Conservation (phyloP, 2,329 filamentous ascomycete species). For the Fusarium marasasianum region DNA sequence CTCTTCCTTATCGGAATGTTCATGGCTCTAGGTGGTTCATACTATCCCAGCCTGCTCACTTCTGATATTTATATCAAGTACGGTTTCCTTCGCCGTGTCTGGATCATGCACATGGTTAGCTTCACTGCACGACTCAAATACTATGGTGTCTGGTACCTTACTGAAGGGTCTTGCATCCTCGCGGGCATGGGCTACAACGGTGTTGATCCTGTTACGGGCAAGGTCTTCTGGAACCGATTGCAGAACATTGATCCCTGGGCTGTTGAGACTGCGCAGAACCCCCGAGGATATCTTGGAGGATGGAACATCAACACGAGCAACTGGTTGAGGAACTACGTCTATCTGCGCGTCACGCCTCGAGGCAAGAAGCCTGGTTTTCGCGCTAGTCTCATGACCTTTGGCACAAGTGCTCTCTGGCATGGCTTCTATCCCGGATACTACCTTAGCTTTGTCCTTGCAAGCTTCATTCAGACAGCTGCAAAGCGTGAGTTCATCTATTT, state of each 20-base stretch:
- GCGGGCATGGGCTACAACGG: conserved; percentile 95
- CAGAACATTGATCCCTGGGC: conserved; percentile 88
- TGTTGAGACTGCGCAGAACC: conserved; percentile 92
- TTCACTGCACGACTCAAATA: conserved; percentile 89
- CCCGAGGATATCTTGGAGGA: conserved; percentile 86
- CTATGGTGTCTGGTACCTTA: conserved; percentile 94
- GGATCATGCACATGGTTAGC: conserved; percentile 84
- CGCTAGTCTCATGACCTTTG: conserved; percentile 92
- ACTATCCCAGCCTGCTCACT: conserved; percentile 70
- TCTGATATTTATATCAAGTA: conserved; percentile 73
- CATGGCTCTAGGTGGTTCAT: conserved; percentile 75
- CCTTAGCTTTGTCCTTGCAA: conserved; percentile 86
- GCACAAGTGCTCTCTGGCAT: conserved; percentile 96
- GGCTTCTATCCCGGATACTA: conserved; percentile 99
- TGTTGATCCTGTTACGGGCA: conserved; percentile 83
- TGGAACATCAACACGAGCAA: conserved; percentile 99
- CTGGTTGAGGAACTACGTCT: conserved; percentile 96
- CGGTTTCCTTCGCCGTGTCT: conserved; percentile 76
- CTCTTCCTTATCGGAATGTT: conserved; percentile 83
- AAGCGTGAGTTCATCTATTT: conserved; percentile 75
- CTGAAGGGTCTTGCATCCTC: conserved; percentile 93
- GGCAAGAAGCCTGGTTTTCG: conserved; percentile 97
- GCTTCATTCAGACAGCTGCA: conserved; percentile 89
- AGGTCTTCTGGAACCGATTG: conserved; percentile 86
- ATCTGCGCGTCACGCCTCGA: conserved; percentile 91